Evolutionary conservation across 192 early-diverging fungal species (phyloP).

Genomic region (Gryganskiella cystojenkinii): DNA sequence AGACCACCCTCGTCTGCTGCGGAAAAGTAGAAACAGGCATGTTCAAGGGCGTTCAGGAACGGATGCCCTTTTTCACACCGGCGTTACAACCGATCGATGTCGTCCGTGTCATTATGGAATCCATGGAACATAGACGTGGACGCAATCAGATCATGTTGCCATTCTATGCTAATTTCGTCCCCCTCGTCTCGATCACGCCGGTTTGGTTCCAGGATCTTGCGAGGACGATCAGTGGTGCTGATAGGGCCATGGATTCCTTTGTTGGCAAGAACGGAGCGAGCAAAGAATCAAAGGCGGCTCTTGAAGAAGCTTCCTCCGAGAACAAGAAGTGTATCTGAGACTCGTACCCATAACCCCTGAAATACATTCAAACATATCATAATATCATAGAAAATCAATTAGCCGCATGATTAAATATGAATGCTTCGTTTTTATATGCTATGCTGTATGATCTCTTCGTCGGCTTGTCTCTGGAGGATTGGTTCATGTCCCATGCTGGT

Average conservation of each 20-base stretch:
- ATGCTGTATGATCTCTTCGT: too few species aligned
- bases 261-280: constrained; percentile 12
- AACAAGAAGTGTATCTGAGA: too few species aligned
- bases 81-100: constrained; percentile 68
- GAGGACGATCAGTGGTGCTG: constrained; percentile 29
- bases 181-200: constrained; percentile 50
- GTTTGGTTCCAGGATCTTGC: constrained; percentile 48
- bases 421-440: too few species aligned
- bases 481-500: background rate
- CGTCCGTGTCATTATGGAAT: constrained; percentile 64
- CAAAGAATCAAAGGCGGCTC: background rate
- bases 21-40: constrained; percentile 79
- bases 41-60: constrained; percentile 72
- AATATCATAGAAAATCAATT: too few species aligned
- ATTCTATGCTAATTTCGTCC: constrained; percentile 51
- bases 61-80: constrained; percentile 71
- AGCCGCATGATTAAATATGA: too few species aligned
- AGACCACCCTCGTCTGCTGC: constrained; percentile 75
- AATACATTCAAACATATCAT: too few species aligned
- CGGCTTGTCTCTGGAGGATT: too few species aligned
- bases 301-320: background rate
- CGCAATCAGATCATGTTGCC: constrained; percentile 58
- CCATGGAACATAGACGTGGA: constrained; percentile 61
- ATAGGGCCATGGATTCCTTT: constrained; percentile 48
- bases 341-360: too few species aligned